phyloP scores from a whole-genome alignment of 2,329 filamentous ascomycete species.

The Dissoconium aciculare region DNA sequence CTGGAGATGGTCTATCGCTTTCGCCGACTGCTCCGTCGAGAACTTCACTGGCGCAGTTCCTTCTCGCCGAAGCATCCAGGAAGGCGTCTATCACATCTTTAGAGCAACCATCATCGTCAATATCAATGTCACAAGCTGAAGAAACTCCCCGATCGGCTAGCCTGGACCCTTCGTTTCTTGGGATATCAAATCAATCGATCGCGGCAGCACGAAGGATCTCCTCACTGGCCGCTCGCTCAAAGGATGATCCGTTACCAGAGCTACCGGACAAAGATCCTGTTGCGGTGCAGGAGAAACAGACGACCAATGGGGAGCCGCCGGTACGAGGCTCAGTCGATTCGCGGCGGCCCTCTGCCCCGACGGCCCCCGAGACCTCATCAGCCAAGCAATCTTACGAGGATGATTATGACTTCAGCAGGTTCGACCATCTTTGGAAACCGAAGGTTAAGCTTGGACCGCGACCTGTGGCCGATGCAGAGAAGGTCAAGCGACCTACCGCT shows the following conservation, averaged over 20 bases:
- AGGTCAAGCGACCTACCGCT: conserved; percentile 39
- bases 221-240: too few relatives aligned
- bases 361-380: conserved; percentile 5
- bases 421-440: conserved; percentile 41
- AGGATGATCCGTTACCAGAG: not conserved
- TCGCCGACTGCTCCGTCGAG: conserved; percentile 11
- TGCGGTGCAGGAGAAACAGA: not conserved
- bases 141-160: conserved; percentile 7
- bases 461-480: conserved; percentile 41
- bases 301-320: not conserved
- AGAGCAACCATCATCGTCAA: conserved; percentile 7
- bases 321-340: conserved; percentile 4
- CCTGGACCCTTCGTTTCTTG: not conserved
- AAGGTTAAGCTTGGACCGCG: conserved; percentile 84
- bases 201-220: too few relatives aligned
- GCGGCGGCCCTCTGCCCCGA: conserved; percentile 3
- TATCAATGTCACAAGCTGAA: conserved; percentile 5
- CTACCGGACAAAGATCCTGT: not conserved
- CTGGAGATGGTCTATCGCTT: not conserved
- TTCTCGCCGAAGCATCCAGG: conserved; percentile 18
- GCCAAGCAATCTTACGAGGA: conserved; percentile 28
- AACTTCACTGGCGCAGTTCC: conserved; percentile 18
- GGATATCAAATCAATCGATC: too few relatives aligned
- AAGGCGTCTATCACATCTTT: conserved; percentile 15
- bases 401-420: conserved; percentile 31